These are phyloP conservation scores for Pleodorina starrii DNA, from an alignment of 139 green algal genomes.

Conservation along the genomic window DNA sequence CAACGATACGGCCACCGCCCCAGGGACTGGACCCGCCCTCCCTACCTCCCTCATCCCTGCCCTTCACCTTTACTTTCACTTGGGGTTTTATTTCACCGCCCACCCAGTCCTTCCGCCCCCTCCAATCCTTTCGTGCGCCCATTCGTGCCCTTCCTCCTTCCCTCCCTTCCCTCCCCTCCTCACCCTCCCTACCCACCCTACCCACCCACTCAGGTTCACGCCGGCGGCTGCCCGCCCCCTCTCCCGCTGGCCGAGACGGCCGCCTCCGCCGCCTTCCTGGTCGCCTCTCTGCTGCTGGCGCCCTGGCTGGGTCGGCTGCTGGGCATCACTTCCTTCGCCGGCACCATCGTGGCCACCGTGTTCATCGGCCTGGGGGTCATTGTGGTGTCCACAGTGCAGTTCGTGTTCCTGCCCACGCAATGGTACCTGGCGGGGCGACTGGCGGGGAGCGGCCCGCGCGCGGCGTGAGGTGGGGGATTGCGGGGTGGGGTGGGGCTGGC, in stretches of 20 bases:
- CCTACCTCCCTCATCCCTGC: too few species aligned
- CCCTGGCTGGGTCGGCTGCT: slow-evolving; percentile 42
- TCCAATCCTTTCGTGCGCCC: too few species aligned
- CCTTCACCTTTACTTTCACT: too few species aligned
- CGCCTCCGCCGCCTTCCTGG: slow-evolving; percentile 23
- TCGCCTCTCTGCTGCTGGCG: slow-evolving; percentile 34
- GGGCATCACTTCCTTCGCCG: slow-evolving; percentile 44
- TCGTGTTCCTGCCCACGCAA: slow-evolving; percentile 39
- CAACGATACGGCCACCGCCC: too few species aligned
- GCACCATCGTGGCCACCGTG: slow-evolving; percentile 48
- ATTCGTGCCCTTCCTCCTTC: too few species aligned
- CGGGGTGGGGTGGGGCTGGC: neutral
- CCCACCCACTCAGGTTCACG: too few species aligned
- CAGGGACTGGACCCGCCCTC: too few species aligned
- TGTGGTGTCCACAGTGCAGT: slow-evolving; percentile 44
- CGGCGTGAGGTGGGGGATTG: neutral
- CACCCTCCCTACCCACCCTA: too few species aligned
- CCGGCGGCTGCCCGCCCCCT: neutral
- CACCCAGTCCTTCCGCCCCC: too few species aligned
- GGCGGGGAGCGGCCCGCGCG: slow-evolving; percentile 1
- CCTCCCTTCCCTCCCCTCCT: too few species aligned
- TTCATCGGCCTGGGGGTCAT: slow-evolving; percentile 47
- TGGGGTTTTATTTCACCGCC: too few species aligned
- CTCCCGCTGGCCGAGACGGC: slow-evolving; percentile 28
- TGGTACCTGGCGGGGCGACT: slow-evolving; percentile 40